phyloP scores from a whole-genome alignment of 1,139 yeast species.

The Saccharomycopsis hybrid region DNA sequence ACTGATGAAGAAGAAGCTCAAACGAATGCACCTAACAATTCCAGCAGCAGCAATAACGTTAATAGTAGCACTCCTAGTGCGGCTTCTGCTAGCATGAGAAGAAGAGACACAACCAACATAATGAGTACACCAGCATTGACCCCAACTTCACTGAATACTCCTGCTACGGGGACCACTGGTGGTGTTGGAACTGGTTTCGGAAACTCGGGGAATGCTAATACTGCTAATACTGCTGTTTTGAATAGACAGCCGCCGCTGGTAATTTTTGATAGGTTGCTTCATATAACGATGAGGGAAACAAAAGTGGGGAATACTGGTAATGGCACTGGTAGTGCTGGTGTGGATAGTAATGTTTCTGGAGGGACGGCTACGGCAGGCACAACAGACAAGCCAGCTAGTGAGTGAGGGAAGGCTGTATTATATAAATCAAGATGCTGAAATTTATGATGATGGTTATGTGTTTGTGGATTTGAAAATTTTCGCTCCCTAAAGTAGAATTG shows the following conservation, averaged over 20 bases:
- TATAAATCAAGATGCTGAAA: no score
- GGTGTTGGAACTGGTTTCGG: background rate
- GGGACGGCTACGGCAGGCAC: no score
- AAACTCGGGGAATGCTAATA: no score
- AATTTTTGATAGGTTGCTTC: constrained; percentile 9
- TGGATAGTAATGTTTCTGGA: no score
- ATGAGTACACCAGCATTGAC: background rate
- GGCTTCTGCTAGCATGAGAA: background rate
- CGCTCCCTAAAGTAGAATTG: no score
- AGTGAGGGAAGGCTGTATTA: no score
- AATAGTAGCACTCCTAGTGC: background rate
- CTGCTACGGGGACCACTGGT: background rate
- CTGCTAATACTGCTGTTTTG: no score
- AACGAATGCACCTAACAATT: background rate
- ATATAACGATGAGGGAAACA: constrained; percentile 6
- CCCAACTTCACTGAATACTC: constrained; percentile 1
- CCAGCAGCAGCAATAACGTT: background rate
- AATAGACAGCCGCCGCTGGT: constrained; percentile 5
- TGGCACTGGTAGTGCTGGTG: background rate
- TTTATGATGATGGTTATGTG: no score
- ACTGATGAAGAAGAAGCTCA: no score
- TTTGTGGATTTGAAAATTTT: no score
- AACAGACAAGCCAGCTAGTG: no score
- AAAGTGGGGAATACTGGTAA: background rate
- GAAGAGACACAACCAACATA: background rate